Conservation (phyloP, 768 basidiomycete genomes). For the Serendipita sp. region DNA sequence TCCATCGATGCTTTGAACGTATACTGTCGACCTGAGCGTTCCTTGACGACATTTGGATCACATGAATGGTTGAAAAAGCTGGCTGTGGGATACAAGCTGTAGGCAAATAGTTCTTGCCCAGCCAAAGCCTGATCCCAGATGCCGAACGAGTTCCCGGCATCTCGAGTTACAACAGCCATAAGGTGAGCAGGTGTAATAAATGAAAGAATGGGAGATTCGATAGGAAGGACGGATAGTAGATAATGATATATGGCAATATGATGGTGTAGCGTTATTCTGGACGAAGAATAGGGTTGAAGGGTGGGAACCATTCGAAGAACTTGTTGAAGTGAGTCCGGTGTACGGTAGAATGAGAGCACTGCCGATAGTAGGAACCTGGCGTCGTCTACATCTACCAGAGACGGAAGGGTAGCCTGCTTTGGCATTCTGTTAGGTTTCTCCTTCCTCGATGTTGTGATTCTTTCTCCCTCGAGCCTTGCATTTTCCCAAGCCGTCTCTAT, state of each 20-base stretch:
- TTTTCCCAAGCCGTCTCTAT: background rate
- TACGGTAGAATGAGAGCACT: background rate
- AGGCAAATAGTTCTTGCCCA: background rate
- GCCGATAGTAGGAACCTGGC: background rate
- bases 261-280: background rate
- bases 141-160: background rate
- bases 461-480: background rate
- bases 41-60: background rate
- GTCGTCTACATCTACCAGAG: background rate
- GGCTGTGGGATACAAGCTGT: background rate
- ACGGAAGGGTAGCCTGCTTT: background rate
- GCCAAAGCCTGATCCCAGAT: background rate
- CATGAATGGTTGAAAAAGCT: constrained; percentile 4
- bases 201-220: background rate
- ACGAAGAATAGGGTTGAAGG: background rate
- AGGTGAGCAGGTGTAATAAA: background rate
- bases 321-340: no score
- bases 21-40: background rate
- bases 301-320: background rate
- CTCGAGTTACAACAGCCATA: background rate
- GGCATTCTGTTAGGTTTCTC: background rate
- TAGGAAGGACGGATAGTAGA: background rate
- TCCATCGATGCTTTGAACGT: background rate
- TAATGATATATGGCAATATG: constrained; percentile 1
- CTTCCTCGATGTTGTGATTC: background rate